Conservation (phyloP, 2,329 filamentous ascomycete species). For the Diaporthe aspalathi region DNA sequence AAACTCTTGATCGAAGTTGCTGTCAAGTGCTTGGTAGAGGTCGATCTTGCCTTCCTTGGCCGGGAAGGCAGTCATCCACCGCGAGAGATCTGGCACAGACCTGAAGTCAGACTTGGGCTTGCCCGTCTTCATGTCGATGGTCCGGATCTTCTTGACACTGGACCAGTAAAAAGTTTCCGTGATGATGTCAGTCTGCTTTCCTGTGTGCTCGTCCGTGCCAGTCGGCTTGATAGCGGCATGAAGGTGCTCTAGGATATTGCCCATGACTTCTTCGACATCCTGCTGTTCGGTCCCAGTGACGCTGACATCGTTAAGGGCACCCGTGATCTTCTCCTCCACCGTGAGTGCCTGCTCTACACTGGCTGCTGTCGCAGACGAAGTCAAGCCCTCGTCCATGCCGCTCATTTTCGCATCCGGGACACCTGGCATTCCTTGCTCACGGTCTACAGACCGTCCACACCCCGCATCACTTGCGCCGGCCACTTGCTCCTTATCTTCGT, state of each 20-base stretch:
- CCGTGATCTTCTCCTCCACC: conserved; percentile 59
- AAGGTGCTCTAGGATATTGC: conserved; percentile 90
- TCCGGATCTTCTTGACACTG: conserved; percentile 64
- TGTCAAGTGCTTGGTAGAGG: conserved; percentile 88
- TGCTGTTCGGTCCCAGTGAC: conserved; percentile 77
- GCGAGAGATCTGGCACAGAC: conserved; percentile 66
- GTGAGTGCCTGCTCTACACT: conserved; percentile 46
- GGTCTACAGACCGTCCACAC: conserved; percentile 13
- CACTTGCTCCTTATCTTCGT: conserved; percentile 38
- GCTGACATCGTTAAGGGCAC: conserved; percentile 58
- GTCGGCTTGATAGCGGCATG: conserved; percentile 85
- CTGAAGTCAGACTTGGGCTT: conserved; percentile 56
- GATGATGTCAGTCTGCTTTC: conserved; percentile 84
- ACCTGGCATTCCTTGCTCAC: conserved; percentile 29
- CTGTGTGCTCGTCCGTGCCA: conserved; percentile 68
- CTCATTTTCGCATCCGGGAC: conserved; percentile 38
- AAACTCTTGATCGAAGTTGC: conserved; percentile 83
- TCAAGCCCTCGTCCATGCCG: conserved; percentile 40
- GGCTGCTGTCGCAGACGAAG: conserved; percentile 38
- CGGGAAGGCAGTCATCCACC: conserved; percentile 71
- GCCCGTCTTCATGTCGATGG: conserved; percentile 58
- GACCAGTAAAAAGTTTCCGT: conserved; percentile 77
- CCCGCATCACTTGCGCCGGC: neutral
- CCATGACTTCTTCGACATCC: conserved; percentile 96
- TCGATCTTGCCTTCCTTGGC: conserved; percentile 60